Conservation (phyloP, 805 yeast species). For the Hanseniaspora lindneri region DNA sequence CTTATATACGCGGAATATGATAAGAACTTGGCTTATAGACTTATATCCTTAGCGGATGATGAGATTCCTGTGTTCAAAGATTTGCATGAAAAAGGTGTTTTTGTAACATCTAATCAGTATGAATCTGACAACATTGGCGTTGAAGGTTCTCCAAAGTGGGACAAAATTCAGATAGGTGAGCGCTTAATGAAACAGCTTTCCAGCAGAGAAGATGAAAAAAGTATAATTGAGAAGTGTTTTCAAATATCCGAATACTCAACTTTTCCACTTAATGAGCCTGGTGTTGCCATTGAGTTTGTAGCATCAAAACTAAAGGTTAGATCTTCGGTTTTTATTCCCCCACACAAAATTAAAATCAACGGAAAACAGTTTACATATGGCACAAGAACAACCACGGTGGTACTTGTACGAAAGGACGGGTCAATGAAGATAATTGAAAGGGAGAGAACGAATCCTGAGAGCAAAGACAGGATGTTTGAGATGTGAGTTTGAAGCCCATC, state of each 20-base stretch:
- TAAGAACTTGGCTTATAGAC: too few relatives aligned
- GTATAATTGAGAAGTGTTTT: conserved; percentile 3
- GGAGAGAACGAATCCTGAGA: conserved; percentile 1
- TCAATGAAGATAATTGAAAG: conserved; percentile 1
- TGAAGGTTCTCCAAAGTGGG: neutral
- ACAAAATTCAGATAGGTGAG: conserved; percentile 4
- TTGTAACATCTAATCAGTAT: conserved; percentile 10
- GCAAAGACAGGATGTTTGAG: conserved; percentile 10
- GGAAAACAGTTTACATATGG: conserved; percentile 1
- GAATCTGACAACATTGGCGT: neutral
- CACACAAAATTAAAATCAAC: neutral
- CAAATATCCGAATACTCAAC: conserved; percentile 1
- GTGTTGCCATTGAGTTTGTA: neutral
- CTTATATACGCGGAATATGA: conserved; percentile 30
- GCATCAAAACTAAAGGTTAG: conserved; percentile 7
- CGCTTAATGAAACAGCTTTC: neutral
- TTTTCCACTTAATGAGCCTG: neutral
- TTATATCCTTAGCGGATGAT: conserved; percentile 9
- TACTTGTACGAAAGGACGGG: conserved; percentile 7
- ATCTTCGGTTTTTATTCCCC: conserved; percentile 12
- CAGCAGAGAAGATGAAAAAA: neutral
- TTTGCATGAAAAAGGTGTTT: neutral
- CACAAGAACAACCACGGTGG: conserved; percentile 16
- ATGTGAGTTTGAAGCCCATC: neutral
- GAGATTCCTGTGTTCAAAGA: conserved; percentile 4